phyloP scores from a whole-genome alignment of 371 early-diverging fungal genomes.

The Syncephalastrum monosporum region DNA sequence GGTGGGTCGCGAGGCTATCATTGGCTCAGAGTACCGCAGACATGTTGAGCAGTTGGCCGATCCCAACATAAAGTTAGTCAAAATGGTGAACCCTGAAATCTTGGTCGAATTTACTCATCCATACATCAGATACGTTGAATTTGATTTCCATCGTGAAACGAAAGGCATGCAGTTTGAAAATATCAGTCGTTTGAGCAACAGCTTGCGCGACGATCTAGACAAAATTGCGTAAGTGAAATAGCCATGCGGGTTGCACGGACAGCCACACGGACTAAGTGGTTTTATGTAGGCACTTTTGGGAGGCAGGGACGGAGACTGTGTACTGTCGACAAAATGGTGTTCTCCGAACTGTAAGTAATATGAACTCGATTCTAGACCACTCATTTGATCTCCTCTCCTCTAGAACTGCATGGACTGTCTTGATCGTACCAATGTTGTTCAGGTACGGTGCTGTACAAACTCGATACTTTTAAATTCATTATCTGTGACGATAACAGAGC shows the following conservation, averaged over 20 bases:
- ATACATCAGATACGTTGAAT: constrained; percentile 74
- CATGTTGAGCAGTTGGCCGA: constrained; percentile 44
- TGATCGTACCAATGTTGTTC: constrained; percentile 99
- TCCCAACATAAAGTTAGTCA: constrained; percentile 41
- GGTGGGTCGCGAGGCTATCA: constrained; percentile 52
- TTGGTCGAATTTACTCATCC: neutral
- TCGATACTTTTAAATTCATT: neutral
- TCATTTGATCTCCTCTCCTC: neutral
- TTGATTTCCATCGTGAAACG: constrained; percentile 88
- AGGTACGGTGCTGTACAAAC: constrained; percentile 17
- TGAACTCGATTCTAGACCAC: neutral
- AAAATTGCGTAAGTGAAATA: constrained; percentile 39
- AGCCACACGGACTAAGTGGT: neutral
- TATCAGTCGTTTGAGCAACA: constrained; percentile 43
- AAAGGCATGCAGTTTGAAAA: constrained; percentile 58
- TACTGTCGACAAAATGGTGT: constrained; percentile 44
- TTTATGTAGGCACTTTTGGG: constrained; percentile 44
- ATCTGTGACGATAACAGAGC: constrained; percentile 49
- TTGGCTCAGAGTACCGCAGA: constrained; percentile 48
- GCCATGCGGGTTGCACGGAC: too few relatives aligned
- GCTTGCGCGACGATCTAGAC: constrained; percentile 39
- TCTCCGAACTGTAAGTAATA: constrained; percentile 43
- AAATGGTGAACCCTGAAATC: constrained; percentile 2
- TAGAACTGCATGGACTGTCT: constrained; percentile 99
- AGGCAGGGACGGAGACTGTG: constrained; percentile 20